Conservation (phyloP, 768 basidiomycete genomes). For the Chalciporus sphaerocephalus region DNA sequence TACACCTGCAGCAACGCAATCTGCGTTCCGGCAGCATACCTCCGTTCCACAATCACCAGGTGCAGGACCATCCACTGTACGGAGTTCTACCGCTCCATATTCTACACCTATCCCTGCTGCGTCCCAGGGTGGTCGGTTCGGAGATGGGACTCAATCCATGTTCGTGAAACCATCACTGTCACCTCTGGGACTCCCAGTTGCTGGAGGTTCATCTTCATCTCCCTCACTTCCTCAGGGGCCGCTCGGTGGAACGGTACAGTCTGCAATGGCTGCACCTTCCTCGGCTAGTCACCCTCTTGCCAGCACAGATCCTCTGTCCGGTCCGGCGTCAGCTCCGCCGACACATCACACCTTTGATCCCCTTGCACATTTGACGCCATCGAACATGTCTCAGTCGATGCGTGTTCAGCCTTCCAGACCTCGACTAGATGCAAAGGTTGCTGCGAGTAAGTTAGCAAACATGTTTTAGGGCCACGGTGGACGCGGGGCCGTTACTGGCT, state of each 20-base stretch:
- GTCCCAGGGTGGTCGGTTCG: conserved; percentile 60
- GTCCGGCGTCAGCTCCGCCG: conserved; percentile 3
- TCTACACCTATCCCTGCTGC: conserved; percentile 39
- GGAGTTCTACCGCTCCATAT: conserved; percentile 16
- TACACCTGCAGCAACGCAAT: conserved; percentile 16
- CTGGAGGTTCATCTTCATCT: conserved; percentile 36
- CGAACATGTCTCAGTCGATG: conserved; percentile 68
- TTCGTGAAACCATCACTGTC: conserved; percentile 53
- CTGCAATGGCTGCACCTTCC: conserved; percentile 3
- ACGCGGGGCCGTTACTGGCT: background rate
- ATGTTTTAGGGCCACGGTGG: conserved; percentile 56
- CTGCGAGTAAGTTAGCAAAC: conserved; percentile 86
- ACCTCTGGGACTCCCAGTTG: conserved; percentile 31
- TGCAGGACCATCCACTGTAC: conserved; percentile 49
- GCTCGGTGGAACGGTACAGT: conserved; percentile 9
- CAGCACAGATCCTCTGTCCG: conserved; percentile 12
- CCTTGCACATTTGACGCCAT: conserved; percentile 56
- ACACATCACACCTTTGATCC: conserved; percentile 48
- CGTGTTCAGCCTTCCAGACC: conserved; percentile 67
- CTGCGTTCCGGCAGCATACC: conserved; percentile 27
- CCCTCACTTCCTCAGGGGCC: conserved; percentile 26
- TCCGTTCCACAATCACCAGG: conserved; percentile 46
- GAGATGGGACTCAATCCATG: conserved; percentile 80
- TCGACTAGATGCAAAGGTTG: conserved; percentile 77
- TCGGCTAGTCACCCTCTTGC: conserved; percentile 18